Conservation (phyloP, 257 asterid genomes). For the Ballota nigra region DNA sequence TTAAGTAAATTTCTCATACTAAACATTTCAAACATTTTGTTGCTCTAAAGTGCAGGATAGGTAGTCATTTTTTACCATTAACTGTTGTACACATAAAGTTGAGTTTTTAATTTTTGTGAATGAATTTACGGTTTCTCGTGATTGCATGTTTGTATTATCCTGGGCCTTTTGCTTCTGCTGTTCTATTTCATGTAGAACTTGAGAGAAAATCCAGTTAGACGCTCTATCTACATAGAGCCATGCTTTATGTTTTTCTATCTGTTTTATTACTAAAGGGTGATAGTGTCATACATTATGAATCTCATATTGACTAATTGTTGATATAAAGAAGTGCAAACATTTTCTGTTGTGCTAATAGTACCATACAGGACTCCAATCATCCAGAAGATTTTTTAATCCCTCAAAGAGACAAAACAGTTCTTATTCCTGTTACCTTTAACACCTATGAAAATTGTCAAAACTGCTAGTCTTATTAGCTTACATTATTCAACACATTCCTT, state of each 20-base stretch:
- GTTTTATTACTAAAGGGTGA: not conserved
- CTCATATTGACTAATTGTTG: not conserved
- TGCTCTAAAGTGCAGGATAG: not conserved
- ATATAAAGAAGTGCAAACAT: not conserved
- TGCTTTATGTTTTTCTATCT: not conserved
- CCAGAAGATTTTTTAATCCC: not conserved
- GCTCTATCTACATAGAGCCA: not conserved
- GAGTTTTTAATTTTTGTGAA: not conserved
- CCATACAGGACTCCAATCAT: not conserved
- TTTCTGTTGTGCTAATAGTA: too few relatives aligned
- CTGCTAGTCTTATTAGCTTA: constrained; percentile 2
- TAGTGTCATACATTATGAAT: not conserved
- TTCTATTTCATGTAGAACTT: not conserved
- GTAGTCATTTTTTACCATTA: not conserved
- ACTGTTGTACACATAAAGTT: not conserved
- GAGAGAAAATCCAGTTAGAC: not conserved
- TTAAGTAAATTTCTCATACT: constrained; percentile 47
- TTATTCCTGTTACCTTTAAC: not conserved
- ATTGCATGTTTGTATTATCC: not conserved
- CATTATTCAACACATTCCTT: not conserved
- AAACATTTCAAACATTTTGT: not conserved
- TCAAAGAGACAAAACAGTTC: not conserved
- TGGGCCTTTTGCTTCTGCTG: not conserved
- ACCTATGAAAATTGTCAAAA: not conserved
- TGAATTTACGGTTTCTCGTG: not conserved